phyloP scores from a whole-genome alignment of 306 rosid genomes.

The Sesbania bispinosa region DNA sequence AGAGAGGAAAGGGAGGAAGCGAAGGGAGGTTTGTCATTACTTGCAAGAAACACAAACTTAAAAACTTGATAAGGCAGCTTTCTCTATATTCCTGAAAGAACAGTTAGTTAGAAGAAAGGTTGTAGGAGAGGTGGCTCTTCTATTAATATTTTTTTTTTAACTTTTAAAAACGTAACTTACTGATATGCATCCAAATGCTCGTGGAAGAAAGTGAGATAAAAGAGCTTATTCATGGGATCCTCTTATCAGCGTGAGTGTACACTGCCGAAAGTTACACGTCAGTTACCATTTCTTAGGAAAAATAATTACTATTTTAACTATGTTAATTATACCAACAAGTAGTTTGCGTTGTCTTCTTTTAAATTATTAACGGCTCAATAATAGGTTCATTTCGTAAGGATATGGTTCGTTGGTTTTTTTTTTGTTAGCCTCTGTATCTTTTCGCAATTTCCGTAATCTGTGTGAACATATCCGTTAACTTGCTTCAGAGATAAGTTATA shows the following conservation, averaged over 20 bases:
- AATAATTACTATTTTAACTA: neutral
- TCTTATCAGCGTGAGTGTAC: neutral
- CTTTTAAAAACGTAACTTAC: neutral
- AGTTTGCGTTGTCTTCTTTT: neutral
- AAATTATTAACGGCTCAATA: neutral
- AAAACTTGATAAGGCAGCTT: conserved; percentile 28
- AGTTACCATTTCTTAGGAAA: neutral
- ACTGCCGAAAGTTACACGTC: neutral
- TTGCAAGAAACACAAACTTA: conserved; percentile 56
- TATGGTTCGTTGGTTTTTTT: neutral
- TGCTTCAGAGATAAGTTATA: neutral
- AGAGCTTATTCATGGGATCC: neutral
- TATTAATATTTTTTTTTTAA: neutral
- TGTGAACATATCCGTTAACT: neutral
- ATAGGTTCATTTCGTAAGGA: neutral
- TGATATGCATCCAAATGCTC: neutral
- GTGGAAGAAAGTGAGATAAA: conserved; percentile 9
- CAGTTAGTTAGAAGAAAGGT: conserved; percentile 4
- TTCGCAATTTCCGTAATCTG: neutral
- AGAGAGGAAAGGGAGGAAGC: conserved; percentile 29
- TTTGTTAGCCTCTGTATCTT: neutral
- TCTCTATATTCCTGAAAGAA: conserved; percentile 18
- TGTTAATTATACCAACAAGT: neutral
- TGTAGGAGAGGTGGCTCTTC: neutral
- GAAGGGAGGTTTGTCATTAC: conserved; percentile 36